Percentiles rank a stretch among this genome's conserved stretches.
These are phyloP conservation scores for Aspergillus calidoustus DNA, from an alignment of 2,329 filamentous ascomycete species.

Conservation along the genomic window DNA sequence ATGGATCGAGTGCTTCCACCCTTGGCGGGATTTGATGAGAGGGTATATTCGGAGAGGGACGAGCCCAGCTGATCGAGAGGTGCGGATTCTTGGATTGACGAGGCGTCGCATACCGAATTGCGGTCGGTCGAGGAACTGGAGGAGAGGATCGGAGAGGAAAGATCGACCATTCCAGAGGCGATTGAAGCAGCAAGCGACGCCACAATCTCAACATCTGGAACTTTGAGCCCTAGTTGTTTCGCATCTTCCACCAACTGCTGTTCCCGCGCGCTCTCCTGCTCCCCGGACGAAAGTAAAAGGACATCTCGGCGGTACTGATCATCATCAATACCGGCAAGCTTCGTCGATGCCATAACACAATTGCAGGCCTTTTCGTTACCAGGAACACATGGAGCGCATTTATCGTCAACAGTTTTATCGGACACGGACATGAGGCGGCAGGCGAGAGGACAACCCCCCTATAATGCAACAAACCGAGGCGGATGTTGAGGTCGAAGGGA, in stretches of 20 bases:
- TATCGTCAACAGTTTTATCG: not conserved
- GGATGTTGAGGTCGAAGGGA: conserved; percentile 7
- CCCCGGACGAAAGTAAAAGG: conserved; percentile 37
- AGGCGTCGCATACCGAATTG: conserved; percentile 35
- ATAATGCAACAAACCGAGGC: conserved; percentile 6
- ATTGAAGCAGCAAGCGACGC: conserved; percentile 43
- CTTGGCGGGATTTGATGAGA: conserved; percentile 35
- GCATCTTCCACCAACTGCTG: conserved; percentile 45
- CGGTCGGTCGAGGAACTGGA: conserved; percentile 40
- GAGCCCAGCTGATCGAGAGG: conserved; percentile 36
- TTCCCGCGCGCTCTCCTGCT: conserved; percentile 45
- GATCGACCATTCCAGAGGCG: conserved; percentile 39
- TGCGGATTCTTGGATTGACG: conserved; percentile 30
- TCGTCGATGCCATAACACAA: conserved; percentile 30
- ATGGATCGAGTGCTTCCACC: conserved; percentile 43
- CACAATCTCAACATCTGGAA: conserved; percentile 38
- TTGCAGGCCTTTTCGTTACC: conserved; percentile 24
- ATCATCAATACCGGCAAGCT: conserved; percentile 37
- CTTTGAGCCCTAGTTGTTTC: conserved; percentile 41
- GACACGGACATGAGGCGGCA: conserved; percentile 2
- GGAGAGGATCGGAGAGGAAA: conserved; percentile 39
- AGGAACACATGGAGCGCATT: conserved; percentile 21
- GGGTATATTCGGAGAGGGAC: conserved; percentile 38
- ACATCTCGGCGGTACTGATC: conserved; percentile 44
- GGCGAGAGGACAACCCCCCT: not conserved